These are phyloP conservation scores for Trichoderma hamatum DNA, from an alignment of 2,329 filamentous ascomycete species.

Conservation along the genomic window DNA sequence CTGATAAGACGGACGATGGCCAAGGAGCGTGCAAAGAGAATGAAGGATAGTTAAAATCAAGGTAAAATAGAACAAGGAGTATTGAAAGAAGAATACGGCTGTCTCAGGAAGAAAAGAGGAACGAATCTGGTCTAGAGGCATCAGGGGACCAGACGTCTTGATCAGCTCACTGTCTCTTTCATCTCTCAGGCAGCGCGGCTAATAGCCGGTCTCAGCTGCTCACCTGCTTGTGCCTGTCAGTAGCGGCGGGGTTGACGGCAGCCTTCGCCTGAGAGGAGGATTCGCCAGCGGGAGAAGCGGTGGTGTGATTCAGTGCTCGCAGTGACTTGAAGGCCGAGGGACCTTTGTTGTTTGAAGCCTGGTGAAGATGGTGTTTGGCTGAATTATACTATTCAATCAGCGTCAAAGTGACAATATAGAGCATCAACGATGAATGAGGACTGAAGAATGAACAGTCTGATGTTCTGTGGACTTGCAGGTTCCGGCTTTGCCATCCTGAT, in stretches of 20 bases:
- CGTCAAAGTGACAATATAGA: neutral
- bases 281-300: neutral
- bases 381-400: neutral
- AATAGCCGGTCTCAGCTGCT: conserved; percentile 16
- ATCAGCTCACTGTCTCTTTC: conserved; percentile 16
- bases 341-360: neutral
- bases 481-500: neutral
- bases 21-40: neutral
- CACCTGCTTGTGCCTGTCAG: conserved; percentile 6
- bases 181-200: conserved; percentile 10
- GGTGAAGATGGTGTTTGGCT: neutral
- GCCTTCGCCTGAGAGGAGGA: neutral
- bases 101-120: neutral
- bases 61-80: neutral
- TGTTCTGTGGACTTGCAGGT: neutral
- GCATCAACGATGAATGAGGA: neutral
- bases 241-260: neutral
- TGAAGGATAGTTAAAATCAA: neutral
- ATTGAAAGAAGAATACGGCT: neutral
- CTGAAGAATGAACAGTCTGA: neutral
- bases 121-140: neutral
- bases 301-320: neutral
- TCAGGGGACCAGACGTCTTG: neutral
- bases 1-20: neutral
- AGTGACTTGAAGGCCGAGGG: neutral